phyloP scores from a whole-genome alignment of 2,329 filamentous ascomycete genomes.

The Botryotinia globosa region DNA sequence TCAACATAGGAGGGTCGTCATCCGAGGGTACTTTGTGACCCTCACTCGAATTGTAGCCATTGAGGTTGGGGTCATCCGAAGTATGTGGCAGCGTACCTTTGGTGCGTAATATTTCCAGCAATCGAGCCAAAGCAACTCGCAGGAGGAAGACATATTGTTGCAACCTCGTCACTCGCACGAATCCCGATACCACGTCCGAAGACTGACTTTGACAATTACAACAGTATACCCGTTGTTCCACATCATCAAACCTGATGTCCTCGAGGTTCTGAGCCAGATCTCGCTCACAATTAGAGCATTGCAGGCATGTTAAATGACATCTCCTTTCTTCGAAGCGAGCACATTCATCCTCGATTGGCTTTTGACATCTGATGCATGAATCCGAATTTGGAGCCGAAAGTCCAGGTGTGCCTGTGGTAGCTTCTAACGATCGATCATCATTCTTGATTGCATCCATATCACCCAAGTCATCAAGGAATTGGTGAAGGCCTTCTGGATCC shows the following conservation, averaged over 20 bases:
- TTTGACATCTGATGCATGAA: slow-evolving; percentile 75
- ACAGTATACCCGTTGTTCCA: slow-evolving; percentile 70
- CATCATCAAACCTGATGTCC: slow-evolving; percentile 69
- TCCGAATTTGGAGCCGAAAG: slow-evolving; percentile 77
- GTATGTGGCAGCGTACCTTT: slow-evolving; percentile 77
- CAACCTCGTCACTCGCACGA: slow-evolving; percentile 77
- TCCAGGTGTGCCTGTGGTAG: slow-evolving; percentile 61
- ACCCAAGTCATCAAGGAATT: slow-evolving; percentile 79
- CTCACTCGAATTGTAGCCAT: slow-evolving; percentile 64
- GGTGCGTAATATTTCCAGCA: slow-evolving; percentile 81
- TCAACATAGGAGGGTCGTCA: slow-evolving; percentile 52
- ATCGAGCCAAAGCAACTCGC: slow-evolving; percentile 82
- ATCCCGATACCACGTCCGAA: slow-evolving; percentile 54
- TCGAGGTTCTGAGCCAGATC: slow-evolving; percentile 67
- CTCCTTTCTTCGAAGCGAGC: slow-evolving; percentile 69
- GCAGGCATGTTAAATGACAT: slow-evolving; percentile 80
- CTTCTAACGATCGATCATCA: slow-evolving; percentile 66
- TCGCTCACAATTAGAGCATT: slow-evolving; percentile 66
- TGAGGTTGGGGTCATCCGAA: slow-evolving; percentile 67
- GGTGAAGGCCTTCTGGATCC: slow-evolving; percentile 70
- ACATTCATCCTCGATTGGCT: slow-evolving; percentile 94
- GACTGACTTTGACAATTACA: slow-evolving; percentile 59
- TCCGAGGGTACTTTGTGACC: slow-evolving; percentile 55
- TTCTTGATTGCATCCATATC: slow-evolving; percentile 76
- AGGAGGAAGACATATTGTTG: slow-evolving; percentile 94